Evolutionary conservation across 148 eudicot species (phyloP).

Genomic region (Agrostemma githago): DNA sequence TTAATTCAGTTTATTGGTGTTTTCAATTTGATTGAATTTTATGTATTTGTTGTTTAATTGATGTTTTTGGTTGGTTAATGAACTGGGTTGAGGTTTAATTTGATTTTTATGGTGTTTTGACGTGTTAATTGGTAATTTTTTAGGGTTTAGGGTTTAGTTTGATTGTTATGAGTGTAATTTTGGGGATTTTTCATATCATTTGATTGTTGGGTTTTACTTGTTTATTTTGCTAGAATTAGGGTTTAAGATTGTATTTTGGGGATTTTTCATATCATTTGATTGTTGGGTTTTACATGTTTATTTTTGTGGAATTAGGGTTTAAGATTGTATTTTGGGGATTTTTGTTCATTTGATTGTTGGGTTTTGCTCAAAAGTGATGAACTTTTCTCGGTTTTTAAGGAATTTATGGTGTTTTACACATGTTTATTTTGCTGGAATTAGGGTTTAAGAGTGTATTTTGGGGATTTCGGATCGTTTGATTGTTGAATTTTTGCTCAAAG

Average conservation of each 20-base stretch:
- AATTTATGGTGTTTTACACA: too few relatives aligned
- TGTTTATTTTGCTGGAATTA: too few relatives aligned
- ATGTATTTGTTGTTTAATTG: background rate
- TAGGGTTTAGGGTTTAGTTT: background rate
- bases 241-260: background rate
- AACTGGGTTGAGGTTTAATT: slow-evolving; percentile 7
- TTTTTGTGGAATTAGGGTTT: too few relatives aligned
- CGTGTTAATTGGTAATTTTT: too few relatives aligned
- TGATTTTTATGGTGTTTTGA: too few relatives aligned
- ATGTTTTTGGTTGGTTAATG: background rate
- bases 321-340: too few relatives aligned
- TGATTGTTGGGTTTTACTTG: slow-evolving; percentile 11
- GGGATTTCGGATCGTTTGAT: too few relatives aligned
- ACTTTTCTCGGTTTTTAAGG: too few relatives aligned
- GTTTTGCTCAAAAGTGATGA: too few relatives aligned
- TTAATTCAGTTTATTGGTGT: background rate
- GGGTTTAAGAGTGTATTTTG: too few relatives aligned
- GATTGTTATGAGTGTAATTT: background rate
- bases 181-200: background rate
- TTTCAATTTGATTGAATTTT: background rate
- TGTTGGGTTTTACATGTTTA: slow-evolving; percentile 12
- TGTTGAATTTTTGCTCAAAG: background rate
- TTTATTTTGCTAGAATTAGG: too few relatives aligned
- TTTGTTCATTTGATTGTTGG: too few relatives aligned
- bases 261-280: background rate